A percentile compares a stretch with the other conserved stretches of the same genome.
These are phyloP conservation scores for Trichoderma asperelloides DNA, from an alignment of 495 filamentous ascomycete genomes.

Conservation along the genomic window DNA sequence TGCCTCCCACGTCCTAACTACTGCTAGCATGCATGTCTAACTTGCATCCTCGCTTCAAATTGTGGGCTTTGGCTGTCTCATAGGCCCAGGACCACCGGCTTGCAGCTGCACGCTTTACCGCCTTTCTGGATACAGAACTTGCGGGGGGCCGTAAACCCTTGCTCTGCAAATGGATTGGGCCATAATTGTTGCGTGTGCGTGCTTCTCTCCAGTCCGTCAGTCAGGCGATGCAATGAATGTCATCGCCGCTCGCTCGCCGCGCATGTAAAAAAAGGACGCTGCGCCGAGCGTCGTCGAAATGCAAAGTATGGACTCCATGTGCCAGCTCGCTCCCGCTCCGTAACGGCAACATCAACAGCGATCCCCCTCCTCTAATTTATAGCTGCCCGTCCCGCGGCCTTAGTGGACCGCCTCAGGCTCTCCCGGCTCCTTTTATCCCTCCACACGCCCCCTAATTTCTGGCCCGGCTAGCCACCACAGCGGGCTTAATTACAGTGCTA, in stretches of 20 bases:
- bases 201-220: neutral
- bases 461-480: neutral
- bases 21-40: no score
- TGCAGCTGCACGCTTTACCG: neutral
- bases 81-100: neutral
- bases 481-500: neutral
- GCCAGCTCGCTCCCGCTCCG: neutral
- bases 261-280: no score
- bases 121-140: constrained; percentile 8
- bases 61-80: neutral
- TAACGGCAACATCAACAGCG: neutral
- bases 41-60: no score
- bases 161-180: constrained; percentile 4
- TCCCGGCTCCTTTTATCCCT: constrained; percentile 8
- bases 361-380: neutral
- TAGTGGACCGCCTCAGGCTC: neutral
- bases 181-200: neutral
- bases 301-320: no score
- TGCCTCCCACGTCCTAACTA: no score
- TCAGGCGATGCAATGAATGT: neutral
- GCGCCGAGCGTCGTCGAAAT: no score
- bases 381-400: neutral
- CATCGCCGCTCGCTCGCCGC: neutral
- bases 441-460: constrained; percentile 8
- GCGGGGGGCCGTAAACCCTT: constrained; percentile 1